Base-by-base conservation (phyloP, 2,329 filamentous ascomycete species). In the Monilinia polystroma region DNA sequence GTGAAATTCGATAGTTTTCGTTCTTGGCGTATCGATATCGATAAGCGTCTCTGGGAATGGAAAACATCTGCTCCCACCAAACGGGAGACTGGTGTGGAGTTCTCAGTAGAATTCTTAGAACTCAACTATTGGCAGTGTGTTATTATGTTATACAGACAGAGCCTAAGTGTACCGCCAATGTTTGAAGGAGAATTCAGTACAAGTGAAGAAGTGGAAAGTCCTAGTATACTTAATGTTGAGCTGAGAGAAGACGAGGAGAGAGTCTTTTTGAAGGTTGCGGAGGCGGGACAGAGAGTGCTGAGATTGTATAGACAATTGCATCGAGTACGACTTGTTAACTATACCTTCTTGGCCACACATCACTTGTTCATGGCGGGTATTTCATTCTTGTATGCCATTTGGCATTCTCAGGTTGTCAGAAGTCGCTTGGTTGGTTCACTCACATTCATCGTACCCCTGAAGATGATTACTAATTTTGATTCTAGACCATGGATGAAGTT, bases 41-140 rank as follows among this genome's bases (percentile, higher is more conserved):
- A 97, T 76, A 84, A 86, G 68, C 85, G 94, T 49, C 79, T 98
- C 53, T 88, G 87, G 71, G 88, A 94, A 72, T 98, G 94, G 95
- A 95, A 94, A 77, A 87, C 88, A 38, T 88, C 87, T 6, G 90
- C 93, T 1, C 95, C 94, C 0, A 89, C 85, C 0, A 88, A 90
- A 69, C 79, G 85, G 29, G 87, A 95, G 67, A 96, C 92, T 0
- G 93, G 93, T 1, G 95, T 98, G 2, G 87, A 87, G 4, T 98
- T 98, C 76, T 93, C 91, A 0, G 88, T 91, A 1, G 90, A 97
- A 66, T 97, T 98, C 73, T 80, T 97, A 5, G 92, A 97, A 73
- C 83, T 98, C 68, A 98, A 98, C 77, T 98, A 98, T 78, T 98
- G 94, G 93, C 94, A 97, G 77, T 92, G 93, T 4, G 88, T 98